These are phyloP conservation scores for Trichomonas gallinae DNA, from an alignment of 208 protist species.

Conservation along the genomic window DNA sequence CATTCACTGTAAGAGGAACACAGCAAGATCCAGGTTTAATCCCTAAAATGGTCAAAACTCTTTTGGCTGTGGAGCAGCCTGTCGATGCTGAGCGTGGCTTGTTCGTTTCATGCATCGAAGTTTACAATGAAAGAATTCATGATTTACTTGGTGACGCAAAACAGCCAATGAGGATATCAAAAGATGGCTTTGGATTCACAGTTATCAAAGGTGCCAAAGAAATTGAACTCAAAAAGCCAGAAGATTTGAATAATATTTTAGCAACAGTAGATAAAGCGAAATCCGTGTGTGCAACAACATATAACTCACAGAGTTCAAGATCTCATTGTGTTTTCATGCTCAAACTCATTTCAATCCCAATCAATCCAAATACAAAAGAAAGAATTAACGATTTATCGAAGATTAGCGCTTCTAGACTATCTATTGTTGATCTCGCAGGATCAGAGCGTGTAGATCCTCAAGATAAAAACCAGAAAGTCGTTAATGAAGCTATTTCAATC, in stretches of 20 bases:
- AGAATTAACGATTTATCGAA: neutral
- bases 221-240: neutral
- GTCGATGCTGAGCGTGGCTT: neutral
- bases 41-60: neutral
- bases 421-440: slow-evolving; percentile 34
- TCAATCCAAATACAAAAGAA: neutral
- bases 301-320: neutral
- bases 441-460: slow-evolving; percentile 27
- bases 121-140: neutral
- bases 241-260: neutral
- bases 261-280: neutral
- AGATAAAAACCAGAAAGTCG: neutral
- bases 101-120: neutral
- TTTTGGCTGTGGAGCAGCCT: neutral
- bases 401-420: neutral
- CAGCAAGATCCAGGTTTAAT: neutral
- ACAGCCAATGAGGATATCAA: neutral
- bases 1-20: neutral
- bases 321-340: neutral
- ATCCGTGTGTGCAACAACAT: neutral
- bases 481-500: neutral
- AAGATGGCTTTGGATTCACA: neutral
- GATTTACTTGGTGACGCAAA: neutral
- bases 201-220: neutral
- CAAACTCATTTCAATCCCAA: neutral